Evolutionary conservation across 176 grass and related monocot genomes (phyloP), one percentile per base, ranked within the genome.

Genomic region (Hyparrhenia diplandra): DNA sequence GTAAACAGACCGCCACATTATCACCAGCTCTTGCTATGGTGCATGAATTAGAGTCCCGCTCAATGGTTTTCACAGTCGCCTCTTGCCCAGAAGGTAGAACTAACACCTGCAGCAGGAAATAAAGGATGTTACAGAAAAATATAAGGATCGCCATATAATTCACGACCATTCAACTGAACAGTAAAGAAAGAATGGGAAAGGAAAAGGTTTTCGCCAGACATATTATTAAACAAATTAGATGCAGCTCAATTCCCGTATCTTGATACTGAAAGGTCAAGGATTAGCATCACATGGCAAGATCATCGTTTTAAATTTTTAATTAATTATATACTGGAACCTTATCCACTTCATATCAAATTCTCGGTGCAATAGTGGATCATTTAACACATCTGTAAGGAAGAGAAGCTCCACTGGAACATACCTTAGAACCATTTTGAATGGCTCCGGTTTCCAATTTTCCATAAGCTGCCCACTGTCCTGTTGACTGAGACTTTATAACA

Each of bases 371-470:
- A 36, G 28, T 46, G 41, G 21, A 54, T 55, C 42, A 69, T 35
- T 43, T 30, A 60, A 36, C 63, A 7, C 64, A 55, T 70, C 27
- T 77, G 42, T 28, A 75, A 25, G 29, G 20, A 75, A 42, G 30
- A 54, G 24, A 77, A 42, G 9, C 20, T 71, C 20, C 31, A 12
- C 6, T 31, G 9, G 24, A 47, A 73, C 11, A 47, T 73, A 73
- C 70, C 70, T 73, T 73, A 7, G 70, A 73, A 73, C 70, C 70
- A 87, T 70, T 88, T 84, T 65, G 82, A 81, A 98, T 89, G 79
- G 95, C 92, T 21, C 95, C 95, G 82, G 90, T 84, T 86, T 98
- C 92, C 82, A 98, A 85, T 86, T 98, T 98, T 86, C 95, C 95
- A 91, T 81, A 98, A 81, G 90, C 92, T 69, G 90, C 88, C 69